Base-by-base conservation (phyloP, 805 yeast species). In the Jamesozyma hellenica region DNA sequence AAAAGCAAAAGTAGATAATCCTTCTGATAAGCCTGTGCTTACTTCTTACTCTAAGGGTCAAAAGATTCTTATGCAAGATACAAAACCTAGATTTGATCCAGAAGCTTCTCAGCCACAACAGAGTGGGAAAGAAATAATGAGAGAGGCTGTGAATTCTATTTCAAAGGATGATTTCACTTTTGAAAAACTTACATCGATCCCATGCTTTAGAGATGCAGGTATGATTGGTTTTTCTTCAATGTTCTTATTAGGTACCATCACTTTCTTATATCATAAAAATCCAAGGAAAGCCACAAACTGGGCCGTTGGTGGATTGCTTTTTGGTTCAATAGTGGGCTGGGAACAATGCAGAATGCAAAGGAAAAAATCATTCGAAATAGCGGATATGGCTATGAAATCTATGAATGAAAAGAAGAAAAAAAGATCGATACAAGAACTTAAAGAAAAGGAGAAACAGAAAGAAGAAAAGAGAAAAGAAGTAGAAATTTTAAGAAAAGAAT, bases 281-380 rank as follows among this genome's bases (percentile, higher is more conserved):
- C 70, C 79, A 0, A 56, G 65, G 9, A 71, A 71, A 44, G 78
- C 94, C 1, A 67, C 75, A 13, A 84, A 88, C 54, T 88, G 96
- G 95, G 79, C 80, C 9, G 68, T 83, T 37, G 82, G 82, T 29
- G 94, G 92, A 3, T 74, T 86, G 47, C 61, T 83, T 41, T 56
- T 86, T 16, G 96, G 96, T 1, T 77, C 84, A 34, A 70, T 83
- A 0, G 77, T 83, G 21, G 84, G 94, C 1, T 88, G 95, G 95
- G 96, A 88, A 56, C 95, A 86, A 61, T 88, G 97, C 59, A 70
- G 95, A 42, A 68, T 76, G 36, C 70, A 75, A 35, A 70, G 94
- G 57, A 69, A 79, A 52, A 72, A 75, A 46, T 76, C 82, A 40
- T 70, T 76, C 55, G 72, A 73, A 44, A 77, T 79, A 42, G 80